A percentile compares a stretch with the other conserved stretches of the same genome.
Conservation (phyloP, 2,329 filamentous ascomycete genomes). For the Bipolaris zeicola region DNA sequence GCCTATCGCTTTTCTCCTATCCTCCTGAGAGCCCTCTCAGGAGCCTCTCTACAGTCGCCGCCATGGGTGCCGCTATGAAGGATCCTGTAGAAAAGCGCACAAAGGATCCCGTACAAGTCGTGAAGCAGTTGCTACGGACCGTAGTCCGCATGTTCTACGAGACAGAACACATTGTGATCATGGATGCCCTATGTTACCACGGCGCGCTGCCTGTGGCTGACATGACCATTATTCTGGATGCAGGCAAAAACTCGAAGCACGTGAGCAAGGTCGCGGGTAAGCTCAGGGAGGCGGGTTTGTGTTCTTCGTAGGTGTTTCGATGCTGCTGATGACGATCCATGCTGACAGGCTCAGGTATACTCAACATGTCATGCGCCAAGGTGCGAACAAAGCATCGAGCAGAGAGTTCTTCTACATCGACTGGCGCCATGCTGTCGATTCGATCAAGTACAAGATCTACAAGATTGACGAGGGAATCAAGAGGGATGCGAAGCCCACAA, state of each 20-base stretch:
- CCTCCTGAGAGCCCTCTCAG: not conserved
- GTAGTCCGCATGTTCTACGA: conserved; percentile 86
- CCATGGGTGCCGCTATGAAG: conserved; percentile 37
- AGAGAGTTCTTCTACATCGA: conserved; percentile 98
- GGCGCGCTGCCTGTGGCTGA: conserved; percentile 85
- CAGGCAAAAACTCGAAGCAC: conserved; percentile 85
- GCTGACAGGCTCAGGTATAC: conserved; percentile 61
- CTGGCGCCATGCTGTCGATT: conserved; percentile 91
- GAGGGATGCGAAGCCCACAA: conserved; percentile 75
- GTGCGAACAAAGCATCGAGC: conserved; percentile 79
- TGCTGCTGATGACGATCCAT: not conserved
- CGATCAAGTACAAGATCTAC: conserved; percentile 92
- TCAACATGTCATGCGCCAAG: conserved; percentile 77
- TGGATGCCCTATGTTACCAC: conserved; percentile 79
- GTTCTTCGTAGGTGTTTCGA: conserved; percentile 69
- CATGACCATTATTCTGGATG: conserved; percentile 75
- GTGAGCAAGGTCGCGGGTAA: conserved; percentile 87
- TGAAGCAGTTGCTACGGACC: conserved; percentile 81
- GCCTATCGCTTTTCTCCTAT: conserved; percentile 1
- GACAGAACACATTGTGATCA: conserved; percentile 79
- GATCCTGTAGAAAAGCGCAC: conserved; percentile 51
- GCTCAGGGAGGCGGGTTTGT: conserved; percentile 82
- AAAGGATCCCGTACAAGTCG: conserved; percentile 62
- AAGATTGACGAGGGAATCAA: conserved; percentile 88
- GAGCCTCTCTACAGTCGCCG: conserved; percentile 9